phyloP scores from a whole-genome alignment of 192 early-diverging fungal species.

The Coemansia furcata region DNA sequence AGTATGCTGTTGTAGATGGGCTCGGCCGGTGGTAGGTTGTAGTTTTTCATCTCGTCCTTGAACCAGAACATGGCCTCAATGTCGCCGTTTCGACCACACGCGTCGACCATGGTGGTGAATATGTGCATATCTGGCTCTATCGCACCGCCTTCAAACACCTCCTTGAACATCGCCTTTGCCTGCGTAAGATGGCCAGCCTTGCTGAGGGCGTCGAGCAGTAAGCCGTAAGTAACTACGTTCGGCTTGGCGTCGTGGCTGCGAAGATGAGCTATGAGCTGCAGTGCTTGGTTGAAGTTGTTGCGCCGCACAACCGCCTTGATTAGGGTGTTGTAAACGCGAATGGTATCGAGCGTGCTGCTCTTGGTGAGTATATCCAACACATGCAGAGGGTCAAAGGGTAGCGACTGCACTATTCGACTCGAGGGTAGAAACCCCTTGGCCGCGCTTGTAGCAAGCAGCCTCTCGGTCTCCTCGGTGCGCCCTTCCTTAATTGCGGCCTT shows the following conservation, averaged over 20 bases:
- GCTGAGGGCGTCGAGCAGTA: conserved; percentile 47
- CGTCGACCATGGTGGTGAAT: conserved; percentile 44
- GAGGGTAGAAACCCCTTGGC: conserved; percentile 27
- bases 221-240: conserved; percentile 40
- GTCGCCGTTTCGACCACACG: conserved; percentile 37
- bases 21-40: conserved; percentile 13
- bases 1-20: conserved; percentile 44
- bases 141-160: conserved; percentile 10
- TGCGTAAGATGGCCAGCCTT: conserved; percentile 37
- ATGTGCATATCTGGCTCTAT: conserved; percentile 40
- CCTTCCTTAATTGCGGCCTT: conserved; percentile 21
- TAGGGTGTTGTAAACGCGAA: conserved; percentile 43
- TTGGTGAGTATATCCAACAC: conserved; percentile 20
- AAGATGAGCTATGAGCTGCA: conserved; percentile 39
- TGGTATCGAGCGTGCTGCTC: conserved; percentile 13
- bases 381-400: conserved; percentile 22
- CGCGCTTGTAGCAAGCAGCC: conserved; percentile 14
- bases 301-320: conserved; percentile 27
- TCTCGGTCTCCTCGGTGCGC: conserved; percentile 15
- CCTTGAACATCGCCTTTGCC: conserved; percentile 32
- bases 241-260: conserved; percentile 20
- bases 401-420: conserved; percentile 16
- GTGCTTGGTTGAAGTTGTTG: conserved; percentile 32
- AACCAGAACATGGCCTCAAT: conserved; percentile 25
- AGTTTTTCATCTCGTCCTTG: conserved; percentile 26